Evolutionary conservation across 768 basidiomycete species (phyloP).

Genomic region (Tremella fuciformis): DNA sequence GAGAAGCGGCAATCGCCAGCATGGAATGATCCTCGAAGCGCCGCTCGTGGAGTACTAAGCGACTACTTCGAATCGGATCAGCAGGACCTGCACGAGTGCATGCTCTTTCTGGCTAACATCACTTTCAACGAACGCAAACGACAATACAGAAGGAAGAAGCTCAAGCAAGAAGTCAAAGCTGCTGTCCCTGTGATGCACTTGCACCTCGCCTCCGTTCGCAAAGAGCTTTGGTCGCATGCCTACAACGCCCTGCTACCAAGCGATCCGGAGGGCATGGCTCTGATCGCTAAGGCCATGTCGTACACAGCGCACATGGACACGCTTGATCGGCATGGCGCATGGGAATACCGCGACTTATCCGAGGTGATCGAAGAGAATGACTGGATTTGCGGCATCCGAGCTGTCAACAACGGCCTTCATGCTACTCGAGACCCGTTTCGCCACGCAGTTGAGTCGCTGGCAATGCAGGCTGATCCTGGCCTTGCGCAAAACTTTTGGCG

Average conservation of each 20-base stretch:
- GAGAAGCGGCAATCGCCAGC: slow-evolving; percentile 51
- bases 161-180: slow-evolving; percentile 16
- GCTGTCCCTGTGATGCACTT: slow-evolving; percentile 20
- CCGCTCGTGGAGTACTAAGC: slow-evolving; percentile 54
- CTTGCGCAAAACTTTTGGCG: slow-evolving; percentile 60
- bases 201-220: slow-evolving; percentile 54
- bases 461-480: slow-evolving; percentile 62
- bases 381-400: slow-evolving; percentile 55
- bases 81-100: slow-evolving; percentile 34
- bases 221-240: slow-evolving; percentile 66
- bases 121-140: slow-evolving; percentile 37
- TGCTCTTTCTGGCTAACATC: slow-evolving; percentile 33
- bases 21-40: slow-evolving; percentile 56
- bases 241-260: slow-evolving; percentile 62
- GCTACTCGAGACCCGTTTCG: slow-evolving; percentile 64
- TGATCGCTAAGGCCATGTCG: slow-evolving; percentile 62
- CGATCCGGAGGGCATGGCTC: slow-evolving; percentile 62
- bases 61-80: slow-evolving; percentile 51
- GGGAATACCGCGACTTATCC: slow-evolving; percentile 36
- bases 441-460: slow-evolving; percentile 63
- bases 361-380: slow-evolving; percentile 38
- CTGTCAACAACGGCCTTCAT: slow-evolving; percentile 64
- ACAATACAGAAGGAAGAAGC: slow-evolving; percentile 9
- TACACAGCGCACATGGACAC: slow-evolving; percentile 66
- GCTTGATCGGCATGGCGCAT: slow-evolving; percentile 53